phyloP scores from a whole-genome alignment of 176 grass and related monocot species.

The Ampelocalamus luodianensis region DNA sequence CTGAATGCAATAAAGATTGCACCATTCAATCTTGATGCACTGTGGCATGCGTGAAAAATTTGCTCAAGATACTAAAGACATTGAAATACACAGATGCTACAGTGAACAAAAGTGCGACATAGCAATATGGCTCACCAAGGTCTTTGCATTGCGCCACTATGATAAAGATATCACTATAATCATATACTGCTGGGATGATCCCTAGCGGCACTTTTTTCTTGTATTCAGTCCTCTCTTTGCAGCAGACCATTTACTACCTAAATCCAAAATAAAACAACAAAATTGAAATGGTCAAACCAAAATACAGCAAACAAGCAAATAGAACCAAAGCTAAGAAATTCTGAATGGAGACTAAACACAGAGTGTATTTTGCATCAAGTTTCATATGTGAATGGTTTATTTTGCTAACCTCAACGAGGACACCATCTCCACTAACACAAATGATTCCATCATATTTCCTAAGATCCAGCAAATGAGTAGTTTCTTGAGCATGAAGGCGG shows the following conservation, averaged over 20 bases:
- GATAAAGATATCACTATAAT: constrained; percentile 19
- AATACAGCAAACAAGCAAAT: constrained; percentile 5
- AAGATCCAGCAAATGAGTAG: constrained; percentile 67
- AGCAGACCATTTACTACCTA: constrained; percentile 97
- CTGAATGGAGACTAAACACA: background rate
- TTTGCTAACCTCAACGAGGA: constrained; percentile 89
- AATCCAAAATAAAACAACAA: constrained; percentile 33
- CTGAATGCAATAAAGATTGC: constrained; percentile 75
- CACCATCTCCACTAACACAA: constrained; percentile 96
- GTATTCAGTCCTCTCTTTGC: constrained; percentile 84
- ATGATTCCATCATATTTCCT: constrained; percentile 87
- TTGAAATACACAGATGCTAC: constrained; percentile 29
- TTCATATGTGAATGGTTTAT: constrained; percentile 7
- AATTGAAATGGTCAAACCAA: background rate
- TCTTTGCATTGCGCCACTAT: constrained; percentile 14
- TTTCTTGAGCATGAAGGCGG: constrained; percentile 93
- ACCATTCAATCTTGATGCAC: constrained; percentile 96
- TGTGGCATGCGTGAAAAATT: constrained; percentile 45
- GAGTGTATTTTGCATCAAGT: constrained; percentile 10
- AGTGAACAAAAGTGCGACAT: background rate
- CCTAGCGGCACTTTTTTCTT: constrained; percentile 92
- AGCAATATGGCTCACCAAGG: too few species aligned
- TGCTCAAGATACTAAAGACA: background rate
- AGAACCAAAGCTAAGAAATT: background rate
- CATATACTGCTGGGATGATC: constrained; percentile 81